Evolutionary conservation across 306 rosid genomes (phyloP).

Genomic region (Luffa acutangula): DNA sequence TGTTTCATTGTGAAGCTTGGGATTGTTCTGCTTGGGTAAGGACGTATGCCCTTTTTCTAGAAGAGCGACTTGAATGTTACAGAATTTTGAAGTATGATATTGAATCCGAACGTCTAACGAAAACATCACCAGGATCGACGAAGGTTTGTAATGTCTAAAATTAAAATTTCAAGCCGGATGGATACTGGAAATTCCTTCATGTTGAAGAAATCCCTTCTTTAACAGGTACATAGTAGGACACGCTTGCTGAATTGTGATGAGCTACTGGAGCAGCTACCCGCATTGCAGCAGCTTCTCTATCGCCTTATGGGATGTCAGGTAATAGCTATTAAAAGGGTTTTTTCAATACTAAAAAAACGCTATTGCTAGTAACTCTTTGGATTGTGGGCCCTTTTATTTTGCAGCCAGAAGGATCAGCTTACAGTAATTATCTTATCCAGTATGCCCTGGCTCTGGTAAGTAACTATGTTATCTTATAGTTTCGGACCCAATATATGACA

Average conservation of each 20-base stretch:
- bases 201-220: slow-evolving; percentile 13
- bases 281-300: slow-evolving; percentile 81
- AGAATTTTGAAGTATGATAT: slow-evolving; percentile 68
- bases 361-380: background rate
- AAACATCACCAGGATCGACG: slow-evolving; percentile 28
- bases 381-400: slow-evolving; percentile 10
- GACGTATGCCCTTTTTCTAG: slow-evolving; percentile 70
- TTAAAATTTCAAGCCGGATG: background rate
- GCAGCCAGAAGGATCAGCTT: slow-evolving; percentile 93
- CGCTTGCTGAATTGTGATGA: slow-evolving; percentile 32
- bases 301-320: slow-evolving; percentile 78
- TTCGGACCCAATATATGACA: background rate
- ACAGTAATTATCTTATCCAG: slow-evolving; percentile 64
- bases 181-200: slow-evolving; percentile 2
- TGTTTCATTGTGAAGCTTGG: slow-evolving; percentile 64
- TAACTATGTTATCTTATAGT: background rate
- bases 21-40: slow-evolving; percentile 93
- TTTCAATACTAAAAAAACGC: background rate
- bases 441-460: slow-evolving; percentile 92
- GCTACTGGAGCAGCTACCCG: slow-evolving; percentile 75
- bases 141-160: slow-evolving; percentile 31
- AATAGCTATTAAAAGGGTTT: background rate
- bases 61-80: slow-evolving; percentile 77
- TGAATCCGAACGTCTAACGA: slow-evolving; percentile 60
- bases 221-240: slow-evolving; percentile 60